phyloP scores from a whole-genome alignment of 1,284 basidiomycete species.

The Ceratobasidium sp. region DNA sequence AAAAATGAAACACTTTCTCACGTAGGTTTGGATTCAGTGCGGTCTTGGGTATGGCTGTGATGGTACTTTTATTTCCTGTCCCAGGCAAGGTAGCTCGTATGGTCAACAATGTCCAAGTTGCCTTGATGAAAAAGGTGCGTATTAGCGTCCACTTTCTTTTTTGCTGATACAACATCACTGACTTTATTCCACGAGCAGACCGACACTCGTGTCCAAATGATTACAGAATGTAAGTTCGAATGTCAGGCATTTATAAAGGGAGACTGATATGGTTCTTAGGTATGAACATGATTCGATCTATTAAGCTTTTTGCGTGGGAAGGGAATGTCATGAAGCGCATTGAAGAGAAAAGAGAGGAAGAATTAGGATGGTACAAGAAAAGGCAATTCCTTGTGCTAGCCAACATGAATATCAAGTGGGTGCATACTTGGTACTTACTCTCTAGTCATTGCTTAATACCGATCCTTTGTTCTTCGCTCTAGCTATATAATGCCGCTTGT shows the following conservation, averaged over 20 bases:
- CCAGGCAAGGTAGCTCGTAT: constrained; percentile 39
- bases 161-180: background rate
- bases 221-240: constrained; percentile 44
- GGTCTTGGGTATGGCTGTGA: constrained; percentile 39
- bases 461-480: background rate
- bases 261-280: too few relatives aligned
- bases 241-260: background rate
- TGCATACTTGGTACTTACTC: background rate
- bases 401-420: constrained; percentile 56
- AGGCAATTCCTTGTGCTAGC: constrained; percentile 57
- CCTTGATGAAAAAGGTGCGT: constrained; percentile 48
- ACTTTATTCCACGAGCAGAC: constrained; percentile 36
- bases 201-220: constrained; percentile 44
- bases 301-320: constrained; percentile 47
- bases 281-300: constrained; percentile 47
- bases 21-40: constrained; percentile 9
- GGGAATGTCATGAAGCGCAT: constrained; percentile 40
- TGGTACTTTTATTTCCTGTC: constrained; percentile 36
- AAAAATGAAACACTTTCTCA: background rate
- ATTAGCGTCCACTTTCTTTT: background rate
- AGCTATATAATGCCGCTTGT: constrained; percentile 8
- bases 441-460: too few relatives aligned
- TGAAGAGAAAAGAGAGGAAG: constrained; percentile 42
- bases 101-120: constrained; percentile 48
- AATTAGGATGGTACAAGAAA: constrained; percentile 55